Conservation (phyloP, 306 rosid species). For the Malus asiatica region DNA sequence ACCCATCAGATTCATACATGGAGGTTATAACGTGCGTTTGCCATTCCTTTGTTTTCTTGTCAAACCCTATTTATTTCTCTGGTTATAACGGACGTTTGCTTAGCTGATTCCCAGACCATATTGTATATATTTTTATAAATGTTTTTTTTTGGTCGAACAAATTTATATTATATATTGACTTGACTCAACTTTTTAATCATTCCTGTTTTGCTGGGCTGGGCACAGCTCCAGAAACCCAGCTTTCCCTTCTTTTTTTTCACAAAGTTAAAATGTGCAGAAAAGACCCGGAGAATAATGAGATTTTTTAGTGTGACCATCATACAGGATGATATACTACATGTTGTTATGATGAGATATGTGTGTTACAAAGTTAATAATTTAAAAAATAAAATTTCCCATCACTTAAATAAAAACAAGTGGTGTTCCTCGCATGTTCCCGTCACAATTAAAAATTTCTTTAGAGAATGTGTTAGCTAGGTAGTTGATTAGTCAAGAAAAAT, state of each 20-base stretch:
- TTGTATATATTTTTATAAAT: background rate
- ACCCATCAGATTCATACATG: background rate
- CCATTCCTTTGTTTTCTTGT: slow-evolving; percentile 10
- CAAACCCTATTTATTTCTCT: background rate
- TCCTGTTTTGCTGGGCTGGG: background rate
- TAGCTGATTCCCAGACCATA: background rate
- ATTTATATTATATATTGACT: background rate
- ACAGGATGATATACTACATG: no score
- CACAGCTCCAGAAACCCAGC: no score
- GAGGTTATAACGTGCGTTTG: background rate
- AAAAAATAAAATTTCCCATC: no score
- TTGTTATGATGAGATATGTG: no score
- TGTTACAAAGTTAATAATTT: no score
- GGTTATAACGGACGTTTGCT: slow-evolving; percentile 3
- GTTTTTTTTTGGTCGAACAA: no score
- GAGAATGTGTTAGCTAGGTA: background rate
- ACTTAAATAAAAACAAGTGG: no score
- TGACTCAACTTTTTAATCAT: background rate
- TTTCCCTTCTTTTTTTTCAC: no score
- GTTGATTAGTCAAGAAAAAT: no score
- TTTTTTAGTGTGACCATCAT: no score
- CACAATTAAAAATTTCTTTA: no score
- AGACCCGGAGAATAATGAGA: background rate
- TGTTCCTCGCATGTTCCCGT: no score
- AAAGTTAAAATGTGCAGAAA: background rate